phyloP scores from a whole-genome alignment of 768 basidiomycete genomes.

The Suillus luteus region DNA sequence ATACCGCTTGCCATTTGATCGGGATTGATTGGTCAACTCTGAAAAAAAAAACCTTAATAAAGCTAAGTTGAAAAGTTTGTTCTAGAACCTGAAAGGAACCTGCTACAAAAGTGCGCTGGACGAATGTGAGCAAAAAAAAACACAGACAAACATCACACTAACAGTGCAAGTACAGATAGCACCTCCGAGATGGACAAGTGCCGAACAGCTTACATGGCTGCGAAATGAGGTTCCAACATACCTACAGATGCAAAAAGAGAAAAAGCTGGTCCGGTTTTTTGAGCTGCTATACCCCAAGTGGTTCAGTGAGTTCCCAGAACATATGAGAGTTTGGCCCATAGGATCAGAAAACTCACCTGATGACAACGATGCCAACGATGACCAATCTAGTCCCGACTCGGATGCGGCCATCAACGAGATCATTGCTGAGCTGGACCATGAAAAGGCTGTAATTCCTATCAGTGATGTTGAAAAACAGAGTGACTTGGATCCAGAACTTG shows the following conservation, averaged over 20 bases:
- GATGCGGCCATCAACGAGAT: not conserved
- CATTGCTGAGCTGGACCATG: not conserved
- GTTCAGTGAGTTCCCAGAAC: not conserved
- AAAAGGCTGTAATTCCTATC: not conserved
- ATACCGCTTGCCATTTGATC: not conserved
- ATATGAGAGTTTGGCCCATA: not conserved
- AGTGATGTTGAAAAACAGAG: not conserved
- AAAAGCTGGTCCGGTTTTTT: not conserved
- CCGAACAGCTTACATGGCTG: not conserved
- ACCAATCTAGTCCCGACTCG: not conserved
- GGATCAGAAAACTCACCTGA: not conserved
- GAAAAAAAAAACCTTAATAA: not conserved
- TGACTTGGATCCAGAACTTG: not conserved
- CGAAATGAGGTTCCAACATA: not conserved
- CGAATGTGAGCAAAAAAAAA: not conserved
- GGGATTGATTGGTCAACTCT: not conserved
- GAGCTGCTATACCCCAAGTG: not conserved
- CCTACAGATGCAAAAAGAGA: not conserved
- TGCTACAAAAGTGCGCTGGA: not conserved
- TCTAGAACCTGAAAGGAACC: slow-evolving; percentile 1
- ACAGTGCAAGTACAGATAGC: not conserved
- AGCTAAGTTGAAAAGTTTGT: not conserved
- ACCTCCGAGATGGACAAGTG: not conserved
- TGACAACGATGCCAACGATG: not conserved
- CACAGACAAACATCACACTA: not conserved